These are phyloP conservation scores for Berkeleyomyces basicola DNA, from an alignment of 2,329 filamentous ascomycete genomes.

Conservation along the genomic window DNA sequence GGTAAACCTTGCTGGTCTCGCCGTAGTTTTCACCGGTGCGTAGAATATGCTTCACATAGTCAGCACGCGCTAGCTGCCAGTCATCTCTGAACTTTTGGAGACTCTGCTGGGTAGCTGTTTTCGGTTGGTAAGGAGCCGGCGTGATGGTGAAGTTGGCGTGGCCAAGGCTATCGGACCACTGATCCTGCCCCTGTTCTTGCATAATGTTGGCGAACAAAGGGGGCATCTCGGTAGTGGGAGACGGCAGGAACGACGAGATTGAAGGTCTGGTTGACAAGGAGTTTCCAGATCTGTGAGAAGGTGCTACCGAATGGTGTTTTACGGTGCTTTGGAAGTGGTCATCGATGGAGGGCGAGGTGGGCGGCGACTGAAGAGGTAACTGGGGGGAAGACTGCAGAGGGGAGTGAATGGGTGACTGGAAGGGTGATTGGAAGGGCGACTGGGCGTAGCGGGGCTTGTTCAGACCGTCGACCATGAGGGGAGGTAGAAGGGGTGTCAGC, in stretches of 20 bases:
- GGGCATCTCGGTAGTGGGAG: slow-evolving; percentile 41
- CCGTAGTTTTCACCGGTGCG: slow-evolving; percentile 85
- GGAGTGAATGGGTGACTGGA: slow-evolving; percentile 19
- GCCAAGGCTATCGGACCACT: slow-evolving; percentile 72
- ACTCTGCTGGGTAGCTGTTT: slow-evolving; percentile 38
- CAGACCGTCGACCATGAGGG: slow-evolving; percentile 44
- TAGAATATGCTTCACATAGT: slow-evolving; percentile 78
- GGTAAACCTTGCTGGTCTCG: slow-evolving; percentile 74
- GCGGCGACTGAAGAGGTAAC: slow-evolving; percentile 77
- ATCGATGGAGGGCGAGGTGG: slow-evolving; percentile 26
- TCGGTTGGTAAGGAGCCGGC: slow-evolving; percentile 63
- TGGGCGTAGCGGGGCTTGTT: slow-evolving; percentile 4
- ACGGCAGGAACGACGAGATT: slow-evolving; percentile 50
- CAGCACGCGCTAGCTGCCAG: slow-evolving; percentile 68
- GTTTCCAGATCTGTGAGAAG: slow-evolving; percentile 33
- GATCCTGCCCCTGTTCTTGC: slow-evolving; percentile 48
- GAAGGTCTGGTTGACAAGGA: slow-evolving; percentile 46
- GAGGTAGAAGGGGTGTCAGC: slow-evolving; percentile 72
- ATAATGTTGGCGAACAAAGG: slow-evolving; percentile 43
- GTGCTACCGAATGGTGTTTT: slow-evolving; percentile 21
- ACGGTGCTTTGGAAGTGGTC: slow-evolving; percentile 35
- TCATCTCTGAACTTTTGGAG: slow-evolving; percentile 52
- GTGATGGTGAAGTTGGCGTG: slow-evolving; percentile 87
- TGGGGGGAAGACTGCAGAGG: slow-evolving; percentile 38
- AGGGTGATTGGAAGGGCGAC: slow-evolving; percentile 26